phyloP scores from a whole-genome alignment of 75 land plant genomes.

The Larix kaempferi region DNA sequence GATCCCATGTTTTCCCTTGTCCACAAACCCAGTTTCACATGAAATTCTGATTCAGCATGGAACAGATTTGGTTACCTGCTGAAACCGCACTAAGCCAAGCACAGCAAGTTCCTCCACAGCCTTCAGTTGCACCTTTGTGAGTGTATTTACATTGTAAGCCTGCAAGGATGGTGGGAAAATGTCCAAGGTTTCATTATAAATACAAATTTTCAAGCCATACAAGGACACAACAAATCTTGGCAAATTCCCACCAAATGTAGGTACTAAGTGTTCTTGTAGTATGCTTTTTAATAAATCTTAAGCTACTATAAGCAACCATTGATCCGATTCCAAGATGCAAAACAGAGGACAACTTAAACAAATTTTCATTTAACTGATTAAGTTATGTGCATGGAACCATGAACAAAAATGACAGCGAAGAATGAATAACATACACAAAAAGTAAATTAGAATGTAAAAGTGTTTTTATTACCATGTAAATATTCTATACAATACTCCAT shows the following conservation, averaged over 20 bases:
- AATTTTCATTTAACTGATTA: too few relatives aligned
- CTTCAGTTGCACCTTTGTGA: constrained; percentile 46
- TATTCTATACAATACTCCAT: too few relatives aligned
- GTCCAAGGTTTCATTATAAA: background rate
- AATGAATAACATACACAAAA: too few relatives aligned
- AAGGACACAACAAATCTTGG: background rate
- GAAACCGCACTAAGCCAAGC: constrained; percentile 80
- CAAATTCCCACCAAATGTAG: background rate
- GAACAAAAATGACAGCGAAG: too few relatives aligned
- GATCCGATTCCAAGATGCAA: background rate
- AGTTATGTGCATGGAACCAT: too few relatives aligned
- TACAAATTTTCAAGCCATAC: background rate
- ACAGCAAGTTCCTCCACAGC: constrained; percentile 81
- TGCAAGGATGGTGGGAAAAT: constrained; percentile 11
- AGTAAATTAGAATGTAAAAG: too few relatives aligned
- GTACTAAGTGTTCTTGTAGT: background rate
- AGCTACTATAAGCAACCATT: background rate
- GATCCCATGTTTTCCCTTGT: too few relatives aligned
- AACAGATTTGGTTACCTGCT: constrained; percentile 51
- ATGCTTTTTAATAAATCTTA: background rate
- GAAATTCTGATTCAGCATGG: background rate
- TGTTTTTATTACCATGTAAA: too few relatives aligned
- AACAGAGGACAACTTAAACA: too few relatives aligned
- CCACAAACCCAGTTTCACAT: too few relatives aligned
- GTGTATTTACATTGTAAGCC: constrained; percentile 76